Conservation (phyloP, 495 filamentous ascomycete species). For the Penicillium salamii region DNA sequence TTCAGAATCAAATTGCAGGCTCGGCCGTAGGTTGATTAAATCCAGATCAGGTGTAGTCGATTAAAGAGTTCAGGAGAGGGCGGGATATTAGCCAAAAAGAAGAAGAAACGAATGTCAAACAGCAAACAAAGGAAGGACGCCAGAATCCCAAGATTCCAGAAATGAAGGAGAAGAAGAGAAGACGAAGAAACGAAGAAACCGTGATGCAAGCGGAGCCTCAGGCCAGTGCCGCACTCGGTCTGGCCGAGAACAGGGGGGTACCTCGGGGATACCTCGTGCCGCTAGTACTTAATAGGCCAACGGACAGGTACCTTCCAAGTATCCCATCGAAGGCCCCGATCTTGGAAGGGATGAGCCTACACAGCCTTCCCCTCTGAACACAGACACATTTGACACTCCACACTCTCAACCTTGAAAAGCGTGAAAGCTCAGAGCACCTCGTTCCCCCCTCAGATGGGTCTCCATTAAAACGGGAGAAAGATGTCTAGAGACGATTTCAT, state of each 20-base stretch:
- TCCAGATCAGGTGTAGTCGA: conserved; percentile 28
- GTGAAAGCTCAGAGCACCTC: too few species aligned
- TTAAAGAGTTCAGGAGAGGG: conserved; percentile 25
- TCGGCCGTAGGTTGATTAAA: conserved; percentile 30
- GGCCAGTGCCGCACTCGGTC: conserved; percentile 21
- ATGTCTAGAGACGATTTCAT: conserved; percentile 7
- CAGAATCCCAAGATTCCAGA: conserved; percentile 14
- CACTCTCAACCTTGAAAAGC: too few species aligned
- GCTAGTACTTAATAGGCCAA: not conserved
- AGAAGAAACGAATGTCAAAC: conserved; percentile 9
- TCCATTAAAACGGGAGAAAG: conserved; percentile 14
- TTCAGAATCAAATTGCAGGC: conserved; percentile 23
- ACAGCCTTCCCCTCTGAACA: not conserved
- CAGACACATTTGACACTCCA: not conserved
- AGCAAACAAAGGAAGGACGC: conserved; percentile 18
- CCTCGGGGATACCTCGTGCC: conserved; percentile 1
- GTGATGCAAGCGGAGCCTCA: conserved; percentile 26
- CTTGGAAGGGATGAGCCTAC: conserved; percentile 7
- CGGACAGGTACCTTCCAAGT: not conserved
- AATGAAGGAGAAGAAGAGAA: conserved; percentile 13
- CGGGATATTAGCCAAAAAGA: conserved; percentile 7
- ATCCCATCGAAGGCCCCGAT: not conserved
- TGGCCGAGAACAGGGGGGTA: conserved; percentile 22
- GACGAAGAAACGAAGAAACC: conserved; percentile 17
- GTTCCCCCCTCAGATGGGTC: conserved; percentile 20